Evolutionary conservation across 176 grass and related monocot species (phyloP), one percentile per base, ranked within the genome.

Genomic region (Tuctoria greenei): DNA sequence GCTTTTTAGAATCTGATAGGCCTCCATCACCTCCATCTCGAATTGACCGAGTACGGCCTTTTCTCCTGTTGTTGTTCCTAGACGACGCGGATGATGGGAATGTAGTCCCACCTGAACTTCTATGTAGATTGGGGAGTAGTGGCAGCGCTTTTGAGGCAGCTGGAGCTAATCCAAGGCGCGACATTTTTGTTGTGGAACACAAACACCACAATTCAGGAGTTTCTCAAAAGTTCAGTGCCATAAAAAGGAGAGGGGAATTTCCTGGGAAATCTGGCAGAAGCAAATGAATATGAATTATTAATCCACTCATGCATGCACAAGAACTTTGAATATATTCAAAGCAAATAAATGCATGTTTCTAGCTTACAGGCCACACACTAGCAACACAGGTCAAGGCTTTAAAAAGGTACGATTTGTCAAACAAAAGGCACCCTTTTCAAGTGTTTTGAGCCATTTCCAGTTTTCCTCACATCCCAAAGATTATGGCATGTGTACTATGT

Each of bases 1-100:
- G 73, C 46, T 69, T 75, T 61, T 76, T 81, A 57, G 70, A 47
- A 69, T 88, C 86, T 70, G 86, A 84, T 72, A 83, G 37, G 0
- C 58, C 47, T 27, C 86, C 81, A 70, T 88, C 76, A 12, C 75
- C 63, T 31, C 72, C 86, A 23, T 88, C 86, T 64, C 70, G 73
- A 56, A 88, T 59, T 70, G 86, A 88, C 58, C 34, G 57, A 41
- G 71, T 68, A 28, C 64, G 64, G 12, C 38, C 38, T 75, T 84
- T 88, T 71, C 66, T 83, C 71, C 66, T 66, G 55, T 54, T 50
- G 3, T 56, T 75, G 6, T 71, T 7, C 52, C 86, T 83, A 10
- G 86, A 75, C 57, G 71, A 61, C 40, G 64, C 12, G 15, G 76
- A 56, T 40, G 63, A 69, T 35, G 72, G 56, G 47, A 88, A 79